Conservation (phyloP, 495 filamentous ascomycete species). For the Penicillium bovifimosum region DNA sequence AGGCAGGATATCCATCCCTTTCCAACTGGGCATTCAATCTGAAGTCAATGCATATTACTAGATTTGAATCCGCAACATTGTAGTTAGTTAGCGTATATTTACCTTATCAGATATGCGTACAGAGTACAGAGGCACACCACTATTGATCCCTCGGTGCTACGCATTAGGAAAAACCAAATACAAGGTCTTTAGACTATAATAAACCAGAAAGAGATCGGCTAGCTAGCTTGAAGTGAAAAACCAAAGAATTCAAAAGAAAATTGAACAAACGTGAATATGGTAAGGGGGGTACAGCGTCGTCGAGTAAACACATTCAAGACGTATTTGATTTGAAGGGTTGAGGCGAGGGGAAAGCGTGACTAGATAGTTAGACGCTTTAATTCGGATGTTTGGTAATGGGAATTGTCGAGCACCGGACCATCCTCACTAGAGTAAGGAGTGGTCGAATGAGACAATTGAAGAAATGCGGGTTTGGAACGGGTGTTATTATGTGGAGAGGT, state of each 20-base stretch:
- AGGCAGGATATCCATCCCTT: too few species aligned
- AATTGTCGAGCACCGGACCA: neutral
- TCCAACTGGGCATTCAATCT: too few species aligned
- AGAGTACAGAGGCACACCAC: too few species aligned
- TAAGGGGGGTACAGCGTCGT: neutral
- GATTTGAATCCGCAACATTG: too few species aligned
- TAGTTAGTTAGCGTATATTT: too few species aligned
- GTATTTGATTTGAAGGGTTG: neutral
- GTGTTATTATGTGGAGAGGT: neutral
- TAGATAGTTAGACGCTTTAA: neutral
- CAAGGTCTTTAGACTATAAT: constrained; percentile 5
- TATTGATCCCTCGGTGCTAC: neutral
- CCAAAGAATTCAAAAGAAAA: constrained; percentile 1
- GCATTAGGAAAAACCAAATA: neutral
- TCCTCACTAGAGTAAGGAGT: neutral
- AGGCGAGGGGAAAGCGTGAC: neutral
- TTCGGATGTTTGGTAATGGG: neutral
- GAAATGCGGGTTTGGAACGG: neutral
- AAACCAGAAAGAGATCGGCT: constrained; percentile 2
- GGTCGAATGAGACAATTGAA: neutral
- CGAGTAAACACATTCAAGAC: constrained; percentile 8
- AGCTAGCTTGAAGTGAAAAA: constrained; percentile 1
- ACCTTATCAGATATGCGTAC: too few species aligned
- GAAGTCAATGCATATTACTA: too few species aligned
- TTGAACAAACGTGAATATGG: neutral